phyloP scores from a whole-genome alignment of 768 basidiomycete species.

The Suillus subaureus region DNA sequence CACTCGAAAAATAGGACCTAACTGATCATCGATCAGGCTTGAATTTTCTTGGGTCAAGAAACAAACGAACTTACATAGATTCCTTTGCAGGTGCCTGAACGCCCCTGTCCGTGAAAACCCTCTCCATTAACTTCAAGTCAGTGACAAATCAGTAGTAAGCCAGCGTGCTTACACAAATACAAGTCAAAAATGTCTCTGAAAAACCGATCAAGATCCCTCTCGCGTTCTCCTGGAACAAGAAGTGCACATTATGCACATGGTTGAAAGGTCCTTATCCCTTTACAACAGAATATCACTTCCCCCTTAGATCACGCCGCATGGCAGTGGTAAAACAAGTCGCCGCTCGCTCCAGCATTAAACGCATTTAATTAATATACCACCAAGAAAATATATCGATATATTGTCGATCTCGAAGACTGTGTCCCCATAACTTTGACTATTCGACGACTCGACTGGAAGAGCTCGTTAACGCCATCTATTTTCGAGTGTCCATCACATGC shows the following conservation, averaged over 20 bases:
- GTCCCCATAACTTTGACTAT: background rate
- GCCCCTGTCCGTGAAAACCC: too few species aligned
- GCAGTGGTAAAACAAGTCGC: background rate
- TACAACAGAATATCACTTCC: background rate
- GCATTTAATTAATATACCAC: background rate
- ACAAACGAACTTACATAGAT: too few species aligned
- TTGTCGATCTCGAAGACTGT: background rate
- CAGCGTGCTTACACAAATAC: too few species aligned
- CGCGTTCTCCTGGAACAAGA: background rate
- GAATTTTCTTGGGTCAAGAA: too few species aligned
- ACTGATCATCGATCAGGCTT: too few species aligned
- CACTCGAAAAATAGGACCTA: too few species aligned
- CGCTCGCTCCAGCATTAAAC: background rate
- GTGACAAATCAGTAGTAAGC: too few species aligned
- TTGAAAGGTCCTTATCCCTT: background rate
- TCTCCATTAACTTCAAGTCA: too few species aligned
- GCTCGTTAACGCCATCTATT: background rate
- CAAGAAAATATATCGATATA: background rate
- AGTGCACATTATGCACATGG: background rate
- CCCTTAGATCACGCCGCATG: background rate
- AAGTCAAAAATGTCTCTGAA: background rate
- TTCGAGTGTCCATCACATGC: background rate
- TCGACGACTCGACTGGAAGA: background rate
- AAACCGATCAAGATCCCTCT: background rate
- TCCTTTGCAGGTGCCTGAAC: too few species aligned